phyloP scores from a whole-genome alignment of 208 protist genomes.

The Phytomonas sp. region DNA sequence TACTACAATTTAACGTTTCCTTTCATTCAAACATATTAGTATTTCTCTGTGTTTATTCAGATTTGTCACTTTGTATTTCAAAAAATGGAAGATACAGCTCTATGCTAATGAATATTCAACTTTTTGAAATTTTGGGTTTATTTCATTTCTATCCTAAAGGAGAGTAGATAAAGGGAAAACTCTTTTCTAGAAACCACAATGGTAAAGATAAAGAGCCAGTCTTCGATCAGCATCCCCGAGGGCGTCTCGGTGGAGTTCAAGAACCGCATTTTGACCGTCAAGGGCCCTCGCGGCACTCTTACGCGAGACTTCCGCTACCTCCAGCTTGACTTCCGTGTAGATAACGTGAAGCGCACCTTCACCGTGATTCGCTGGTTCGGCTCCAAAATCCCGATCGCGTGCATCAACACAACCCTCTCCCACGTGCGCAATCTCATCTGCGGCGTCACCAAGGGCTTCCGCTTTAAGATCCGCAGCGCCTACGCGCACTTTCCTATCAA shows the following conservation, averaged over 20 bases:
- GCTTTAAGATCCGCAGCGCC: slow-evolving; percentile 98
- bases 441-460: slow-evolving; percentile 98
- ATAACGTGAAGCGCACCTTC: slow-evolving; percentile 57
- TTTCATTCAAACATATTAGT: too few species aligned
- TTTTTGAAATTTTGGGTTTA: too few species aligned
- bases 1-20: too few species aligned
- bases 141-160: slow-evolving; percentile 8
- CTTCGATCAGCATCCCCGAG: slow-evolving; percentile 57
- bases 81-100: too few species aligned
- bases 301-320: slow-evolving; percentile 90
- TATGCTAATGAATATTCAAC: too few species aligned
- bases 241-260: slow-evolving; percentile 52
- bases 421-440: slow-evolving; percentile 99
- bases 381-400: slow-evolving; percentile 90
- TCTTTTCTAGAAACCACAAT: slow-evolving; percentile 55
- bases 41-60: too few species aligned
- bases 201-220: slow-evolving; percentile 75
- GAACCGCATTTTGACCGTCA: slow-evolving; percentile 87
- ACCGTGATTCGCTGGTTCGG: slow-evolving; percentile 94
- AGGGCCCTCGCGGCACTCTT: slow-evolving; percentile 94
- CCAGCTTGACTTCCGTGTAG: slow-evolving; percentile 85
- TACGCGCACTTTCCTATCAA: slow-evolving; percentile 99
- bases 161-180: slow-evolving; percentile 14
- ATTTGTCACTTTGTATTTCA: too few species aligned
- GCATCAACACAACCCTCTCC: slow-evolving; percentile 92